Percentiles rank a stretch among this genome's conserved stretches.
Evolutionary conservation across 2,329 filamentous ascomycete species (phyloP).

Genomic region (Calonectria leucothoes): DNA sequence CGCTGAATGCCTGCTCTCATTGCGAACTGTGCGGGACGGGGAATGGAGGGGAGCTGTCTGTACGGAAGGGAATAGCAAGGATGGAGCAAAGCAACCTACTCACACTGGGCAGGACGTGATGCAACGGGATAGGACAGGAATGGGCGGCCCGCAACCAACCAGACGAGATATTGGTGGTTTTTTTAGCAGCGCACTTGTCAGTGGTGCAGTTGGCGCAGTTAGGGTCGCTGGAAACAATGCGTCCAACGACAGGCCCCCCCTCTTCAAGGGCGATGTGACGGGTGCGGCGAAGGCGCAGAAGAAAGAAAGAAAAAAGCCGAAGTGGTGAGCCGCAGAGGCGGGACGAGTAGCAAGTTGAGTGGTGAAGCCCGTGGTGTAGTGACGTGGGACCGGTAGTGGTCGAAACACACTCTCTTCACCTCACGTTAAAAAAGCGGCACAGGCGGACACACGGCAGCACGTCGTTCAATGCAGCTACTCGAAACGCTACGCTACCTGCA

Average conservation of each 20-base stretch:
- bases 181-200: conserved; percentile 11
- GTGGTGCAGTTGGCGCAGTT: not conserved
- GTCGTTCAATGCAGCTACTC: conserved; percentile 14
- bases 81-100: conserved; percentile 34
- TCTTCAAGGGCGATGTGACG: not conserved
- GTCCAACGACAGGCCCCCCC: not conserved
- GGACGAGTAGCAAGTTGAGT: conserved; percentile 15
- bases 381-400: conserved; percentile 18
- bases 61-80: conserved; percentile 24
- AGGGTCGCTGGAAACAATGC: not conserved
- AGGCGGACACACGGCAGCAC: not conserved
- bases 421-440: conserved; percentile 19
- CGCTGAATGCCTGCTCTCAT: conserved; percentile 9
- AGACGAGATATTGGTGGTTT: conserved; percentile 10
- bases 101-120: conserved; percentile 8
- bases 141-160: conserved; percentile 20
- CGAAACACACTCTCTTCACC: conserved; percentile 11
- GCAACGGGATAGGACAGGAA: not conserved
- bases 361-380: conserved; percentile 18
- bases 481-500: conserved; percentile 8
- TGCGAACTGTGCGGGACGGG: conserved; percentile 21
- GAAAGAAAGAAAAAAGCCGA: not conserved
- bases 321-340: conserved; percentile 21
- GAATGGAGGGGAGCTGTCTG: conserved; percentile 14
- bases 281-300: not conserved